Evolutionary conservation across 2,329 filamentous ascomycete genomes (phyloP).

Genomic region (Colletotrichum sublineola): DNA sequence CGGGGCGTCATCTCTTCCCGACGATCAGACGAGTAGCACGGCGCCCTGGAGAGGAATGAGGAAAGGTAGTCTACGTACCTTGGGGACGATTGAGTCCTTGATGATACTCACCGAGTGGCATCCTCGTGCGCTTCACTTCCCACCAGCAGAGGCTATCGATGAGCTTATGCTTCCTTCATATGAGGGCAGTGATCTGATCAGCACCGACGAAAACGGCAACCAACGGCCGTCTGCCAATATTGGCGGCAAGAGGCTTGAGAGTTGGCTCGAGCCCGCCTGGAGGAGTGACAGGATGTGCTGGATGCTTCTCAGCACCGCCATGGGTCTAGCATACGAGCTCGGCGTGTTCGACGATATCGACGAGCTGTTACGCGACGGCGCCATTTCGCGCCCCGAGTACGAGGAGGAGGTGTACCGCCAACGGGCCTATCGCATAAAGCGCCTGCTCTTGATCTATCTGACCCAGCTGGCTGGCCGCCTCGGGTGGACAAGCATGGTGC

Average conservation of each 20-base stretch:
- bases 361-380: slow-evolving; percentile 71
- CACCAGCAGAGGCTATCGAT: slow-evolving; percentile 80
- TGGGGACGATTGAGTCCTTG: slow-evolving; percentile 94
- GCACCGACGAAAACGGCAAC: slow-evolving; percentile 58
- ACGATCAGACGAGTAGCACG: slow-evolving; percentile 74
- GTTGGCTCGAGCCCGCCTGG: slow-evolving; percentile 97
- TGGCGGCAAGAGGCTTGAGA: slow-evolving; percentile 88
- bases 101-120: slow-evolving; percentile 98
- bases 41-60: slow-evolving; percentile 78
- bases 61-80: slow-evolving; percentile 84
- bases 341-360: slow-evolving; percentile 95
- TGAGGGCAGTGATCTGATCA: slow-evolving; percentile 60
- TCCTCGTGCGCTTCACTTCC: slow-evolving; percentile 93
- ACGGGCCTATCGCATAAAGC: slow-evolving; percentile 84
- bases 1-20: slow-evolving; percentile 46
- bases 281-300: slow-evolving; percentile 95
- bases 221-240: slow-evolving; percentile 68
- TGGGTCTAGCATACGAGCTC: slow-evolving; percentile 91
- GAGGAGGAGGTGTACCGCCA: slow-evolving; percentile 83
- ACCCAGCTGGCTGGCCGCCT: slow-evolving; percentile 94
- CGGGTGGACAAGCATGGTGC: slow-evolving; percentile 94
- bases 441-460: slow-evolving; percentile 89
- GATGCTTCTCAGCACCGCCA: slow-evolving; percentile 94
- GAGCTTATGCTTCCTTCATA: slow-evolving; percentile 76
- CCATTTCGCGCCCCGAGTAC: slow-evolving; percentile 73